Evolutionary conservation across 176 grass and related monocot genomes (phyloP).

Genomic region (Carex parvula): DNA sequence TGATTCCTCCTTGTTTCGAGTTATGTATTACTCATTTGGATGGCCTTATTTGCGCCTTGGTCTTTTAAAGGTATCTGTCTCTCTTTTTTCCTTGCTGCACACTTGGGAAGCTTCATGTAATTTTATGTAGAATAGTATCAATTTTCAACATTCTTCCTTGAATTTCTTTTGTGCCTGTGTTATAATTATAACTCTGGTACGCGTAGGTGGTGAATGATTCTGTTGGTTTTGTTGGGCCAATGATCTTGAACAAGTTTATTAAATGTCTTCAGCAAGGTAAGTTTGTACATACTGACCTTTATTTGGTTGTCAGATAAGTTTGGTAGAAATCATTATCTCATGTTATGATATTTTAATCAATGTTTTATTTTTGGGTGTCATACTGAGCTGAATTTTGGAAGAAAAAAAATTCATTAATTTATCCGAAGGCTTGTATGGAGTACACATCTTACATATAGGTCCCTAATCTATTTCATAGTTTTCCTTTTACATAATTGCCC

Average conservation of each 20-base stretch:
- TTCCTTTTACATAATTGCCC: no score
- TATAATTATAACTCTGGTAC: slow-evolving; percentile 15
- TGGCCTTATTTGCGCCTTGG: slow-evolving; percentile 74
- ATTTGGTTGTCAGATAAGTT: neutral
- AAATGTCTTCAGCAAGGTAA: slow-evolving; percentile 77
- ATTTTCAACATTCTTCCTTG: neutral
- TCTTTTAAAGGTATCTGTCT: slow-evolving; percentile 61
- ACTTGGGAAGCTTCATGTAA: slow-evolving; percentile 8
- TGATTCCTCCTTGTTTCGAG: slow-evolving; percentile 66
- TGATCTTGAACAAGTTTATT: slow-evolving; percentile 85
- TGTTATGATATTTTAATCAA: neutral
- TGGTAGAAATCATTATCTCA: neutral
- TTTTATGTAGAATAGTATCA: slow-evolving; percentile 6
- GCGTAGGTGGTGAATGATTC: slow-evolving; percentile 77
- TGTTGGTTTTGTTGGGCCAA: slow-evolving; percentile 69
- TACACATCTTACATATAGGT: no score
- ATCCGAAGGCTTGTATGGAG: no score
- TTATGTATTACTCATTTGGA: slow-evolving; percentile 68
- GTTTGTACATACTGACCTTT: neutral
- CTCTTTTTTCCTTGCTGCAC: neutral
- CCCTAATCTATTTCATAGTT: no score
- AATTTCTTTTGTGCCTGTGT: neutral
- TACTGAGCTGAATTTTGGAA: neutral
- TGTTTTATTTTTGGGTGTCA: neutral
- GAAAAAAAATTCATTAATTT: no score